A percentile compares a stretch with the other conserved stretches of the same genome.
Evolutionary conservation across 345 rosid species (phyloP).

Genomic region (Eucalyptus melliodora): DNA sequence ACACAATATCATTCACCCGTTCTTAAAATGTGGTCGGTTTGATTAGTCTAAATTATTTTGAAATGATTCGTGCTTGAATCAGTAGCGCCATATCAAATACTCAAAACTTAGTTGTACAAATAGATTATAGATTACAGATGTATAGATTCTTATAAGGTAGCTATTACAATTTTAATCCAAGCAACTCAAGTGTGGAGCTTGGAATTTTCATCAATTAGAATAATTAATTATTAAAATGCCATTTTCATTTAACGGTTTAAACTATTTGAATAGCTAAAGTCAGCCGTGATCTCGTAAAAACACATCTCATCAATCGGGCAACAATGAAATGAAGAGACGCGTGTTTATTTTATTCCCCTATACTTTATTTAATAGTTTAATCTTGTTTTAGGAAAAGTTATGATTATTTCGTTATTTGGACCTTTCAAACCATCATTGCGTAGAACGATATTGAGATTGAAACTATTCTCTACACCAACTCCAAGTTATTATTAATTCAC

Average conservation of each 20-base stretch:
- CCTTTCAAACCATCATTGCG: not conserved
- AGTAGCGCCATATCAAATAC: not conserved
- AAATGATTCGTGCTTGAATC: not conserved
- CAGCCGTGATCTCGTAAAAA: too few species aligned
- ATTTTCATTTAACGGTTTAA: too few species aligned
- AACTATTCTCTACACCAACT: not conserved
- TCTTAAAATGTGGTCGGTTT: not conserved
- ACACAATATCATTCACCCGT: not conserved
- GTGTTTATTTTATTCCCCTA: not conserved
- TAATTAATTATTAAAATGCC: too few species aligned
- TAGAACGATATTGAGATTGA: not conserved
- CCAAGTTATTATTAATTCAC: not conserved
- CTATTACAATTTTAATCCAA: not conserved
- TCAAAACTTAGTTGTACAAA: too few species aligned
- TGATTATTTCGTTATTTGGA: not conserved
- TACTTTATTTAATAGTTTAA: too few species aligned
- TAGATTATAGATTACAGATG: not conserved
- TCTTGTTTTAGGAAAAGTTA: too few species aligned
- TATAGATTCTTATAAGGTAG: not conserved
- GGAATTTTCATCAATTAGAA: too few species aligned
- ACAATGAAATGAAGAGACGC: not conserved
- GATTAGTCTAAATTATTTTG: not conserved
- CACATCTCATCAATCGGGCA: not conserved
- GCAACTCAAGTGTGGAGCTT: not conserved
- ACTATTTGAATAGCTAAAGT: too few species aligned